Conservation (phyloP, 176 grass and related monocot species). For the Oryza longistaminata region DNA sequence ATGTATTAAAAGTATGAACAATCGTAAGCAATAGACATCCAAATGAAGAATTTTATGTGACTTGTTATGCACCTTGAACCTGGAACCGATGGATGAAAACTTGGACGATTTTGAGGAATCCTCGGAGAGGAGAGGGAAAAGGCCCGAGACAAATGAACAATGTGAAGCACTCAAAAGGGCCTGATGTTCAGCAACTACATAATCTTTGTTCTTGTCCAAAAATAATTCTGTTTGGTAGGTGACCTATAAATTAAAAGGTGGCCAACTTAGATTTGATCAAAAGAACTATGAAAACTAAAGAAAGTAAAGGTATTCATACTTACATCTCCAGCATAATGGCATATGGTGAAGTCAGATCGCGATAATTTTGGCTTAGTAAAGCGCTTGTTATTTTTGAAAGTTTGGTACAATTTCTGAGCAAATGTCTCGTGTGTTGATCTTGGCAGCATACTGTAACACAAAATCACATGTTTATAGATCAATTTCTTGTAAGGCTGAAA, state of each 20-base stretch:
- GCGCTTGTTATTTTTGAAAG: slow-evolving; percentile 90
- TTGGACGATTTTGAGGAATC: slow-evolving; percentile 97
- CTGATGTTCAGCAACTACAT: slow-evolving; percentile 98
- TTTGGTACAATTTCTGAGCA: slow-evolving; percentile 93
- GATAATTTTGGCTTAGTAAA: slow-evolving; percentile 94
- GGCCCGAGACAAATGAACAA: slow-evolving; percentile 76
- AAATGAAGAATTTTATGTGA: slow-evolving; percentile 28
- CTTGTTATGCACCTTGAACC: slow-evolving; percentile 73
- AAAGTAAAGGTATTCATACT: slow-evolving; percentile 41
- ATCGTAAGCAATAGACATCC: slow-evolving; percentile 19
- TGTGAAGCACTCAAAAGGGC: slow-evolving; percentile 73
- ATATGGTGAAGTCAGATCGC: slow-evolving; percentile 90
- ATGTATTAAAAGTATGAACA: slow-evolving; percentile 22
- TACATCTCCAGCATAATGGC: slow-evolving; percentile 98
- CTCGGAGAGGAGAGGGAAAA: slow-evolving; percentile 74
- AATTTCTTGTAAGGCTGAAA: slow-evolving; percentile 21
- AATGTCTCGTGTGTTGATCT: slow-evolving; percentile 97
- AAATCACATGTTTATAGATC: slow-evolving; percentile 30
- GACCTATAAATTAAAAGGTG: slow-evolving; percentile 54
- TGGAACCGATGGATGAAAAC: slow-evolving; percentile 96
- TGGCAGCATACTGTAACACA: slow-evolving; percentile 82
- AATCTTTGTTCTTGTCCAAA: slow-evolving; percentile 99
- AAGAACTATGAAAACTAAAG: slow-evolving; percentile 13
- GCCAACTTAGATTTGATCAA: slow-evolving; percentile 14
- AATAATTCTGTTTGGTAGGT: slow-evolving; percentile 96